Evolutionary conservation across 768 basidiomycete species (phyloP).

Genomic region (Suillus decipiens): DNA sequence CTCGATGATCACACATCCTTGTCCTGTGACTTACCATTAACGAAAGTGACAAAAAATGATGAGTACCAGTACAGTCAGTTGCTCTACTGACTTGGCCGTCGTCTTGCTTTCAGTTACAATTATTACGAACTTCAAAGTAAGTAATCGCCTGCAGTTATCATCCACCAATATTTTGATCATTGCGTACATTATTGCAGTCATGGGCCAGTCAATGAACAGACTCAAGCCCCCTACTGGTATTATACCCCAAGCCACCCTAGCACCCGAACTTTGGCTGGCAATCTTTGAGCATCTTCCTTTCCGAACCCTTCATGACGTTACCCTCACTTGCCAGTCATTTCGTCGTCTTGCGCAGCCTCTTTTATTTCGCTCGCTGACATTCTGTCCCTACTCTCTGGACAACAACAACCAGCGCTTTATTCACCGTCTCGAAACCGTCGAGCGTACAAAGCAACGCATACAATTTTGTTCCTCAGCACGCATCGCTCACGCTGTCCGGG

Average conservation of each 20-base stretch:
- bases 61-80: background rate
- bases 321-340: conserved; percentile 11
- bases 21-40: too few relatives aligned
- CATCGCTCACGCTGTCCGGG: conserved; percentile 7
- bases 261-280: conserved; percentile 9
- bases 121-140: background rate
- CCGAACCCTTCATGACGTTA: background rate
- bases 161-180: background rate
- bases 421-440: background rate
- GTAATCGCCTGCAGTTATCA: background rate
- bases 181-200: background rate
- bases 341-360: conserved; percentile 11
- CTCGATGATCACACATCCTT: too few relatives aligned
- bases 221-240: background rate
- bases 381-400: conserved; percentile 14
- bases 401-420: background rate
- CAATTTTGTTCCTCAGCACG: conserved; percentile 9
- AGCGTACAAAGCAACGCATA: conserved; percentile 8
- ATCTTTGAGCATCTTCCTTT: conserved; percentile 6
- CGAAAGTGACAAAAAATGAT: background rate
- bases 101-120: background rate
- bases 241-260: background rate
- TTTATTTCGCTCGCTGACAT: conserved; percentile 11
- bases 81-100: background rate
- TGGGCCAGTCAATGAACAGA: conserved; percentile 4